Conservation (phyloP, 108 stramenopile genomes). For the Cyclotella baltica region DNA sequence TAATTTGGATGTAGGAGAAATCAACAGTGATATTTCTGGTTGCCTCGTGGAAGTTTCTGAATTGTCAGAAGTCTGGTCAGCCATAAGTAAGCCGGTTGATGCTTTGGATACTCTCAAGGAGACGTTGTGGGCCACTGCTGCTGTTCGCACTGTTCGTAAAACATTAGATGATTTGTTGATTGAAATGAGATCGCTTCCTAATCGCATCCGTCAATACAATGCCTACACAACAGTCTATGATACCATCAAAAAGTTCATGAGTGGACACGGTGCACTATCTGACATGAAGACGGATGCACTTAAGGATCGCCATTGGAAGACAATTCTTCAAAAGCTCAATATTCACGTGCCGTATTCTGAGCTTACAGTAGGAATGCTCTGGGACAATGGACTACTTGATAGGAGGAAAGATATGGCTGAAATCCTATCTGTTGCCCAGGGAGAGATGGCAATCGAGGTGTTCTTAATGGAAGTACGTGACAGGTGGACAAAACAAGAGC, state of each 20-base stretch:
- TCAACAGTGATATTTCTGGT: constrained; percentile 60
- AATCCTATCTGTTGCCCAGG: constrained; percentile 92
- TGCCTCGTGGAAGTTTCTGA: constrained; percentile 82
- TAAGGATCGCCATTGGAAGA: constrained; percentile 97
- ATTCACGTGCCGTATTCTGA: constrained; percentile 76
- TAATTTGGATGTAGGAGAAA: constrained; percentile 72
- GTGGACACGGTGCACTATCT: constrained; percentile 74
- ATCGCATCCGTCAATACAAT: constrained; percentile 96
- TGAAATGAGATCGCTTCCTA: constrained; percentile 91
- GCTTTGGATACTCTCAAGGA: constrained; percentile 85
- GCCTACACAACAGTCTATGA: constrained; percentile 89
- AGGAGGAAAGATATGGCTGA: constrained; percentile 91
- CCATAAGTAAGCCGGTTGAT: constrained; percentile 72
- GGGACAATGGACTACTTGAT: constrained; percentile 88
- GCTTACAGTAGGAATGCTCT: constrained; percentile 92
- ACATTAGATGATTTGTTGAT: constrained; percentile 87
- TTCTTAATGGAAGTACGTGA: constrained; percentile 96
- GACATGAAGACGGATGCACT: constrained; percentile 96
- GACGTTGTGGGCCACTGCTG: constrained; percentile 84
- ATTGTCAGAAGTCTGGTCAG: constrained; percentile 93
- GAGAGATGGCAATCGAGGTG: constrained; percentile 98
- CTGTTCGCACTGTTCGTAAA: constrained; percentile 88
- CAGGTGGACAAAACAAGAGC: constrained; percentile 92
- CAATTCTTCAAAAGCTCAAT: constrained; percentile 81
- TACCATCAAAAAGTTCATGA: constrained; percentile 72